Percentiles rank a stretch among this genome's conserved stretches.
Evolutionary conservation across 2,329 filamentous ascomycete genomes (phyloP).

Genomic region (Penicillium sp.): DNA sequence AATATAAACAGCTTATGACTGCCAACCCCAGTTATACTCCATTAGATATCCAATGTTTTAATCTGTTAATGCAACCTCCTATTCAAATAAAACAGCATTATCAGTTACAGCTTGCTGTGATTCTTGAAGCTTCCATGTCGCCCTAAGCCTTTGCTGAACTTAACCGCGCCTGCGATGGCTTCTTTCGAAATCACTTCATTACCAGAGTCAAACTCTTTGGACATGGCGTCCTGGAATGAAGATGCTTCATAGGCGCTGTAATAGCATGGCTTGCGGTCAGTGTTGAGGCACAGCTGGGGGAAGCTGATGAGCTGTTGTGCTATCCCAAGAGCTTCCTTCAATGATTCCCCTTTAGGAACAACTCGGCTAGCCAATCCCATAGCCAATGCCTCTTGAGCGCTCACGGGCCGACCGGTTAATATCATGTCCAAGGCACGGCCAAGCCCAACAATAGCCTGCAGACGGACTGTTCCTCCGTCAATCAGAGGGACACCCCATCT

Average conservation of each 20-base stretch:
- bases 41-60: background rate
- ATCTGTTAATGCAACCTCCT: conserved; percentile 17
- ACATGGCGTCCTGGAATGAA: conserved; percentile 51
- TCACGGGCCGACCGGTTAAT: conserved; percentile 53
- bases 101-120: conserved; percentile 16
- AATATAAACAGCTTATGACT: background rate
- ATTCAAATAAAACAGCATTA: background rate
- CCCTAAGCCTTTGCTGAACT: conserved; percentile 19
- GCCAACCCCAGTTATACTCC: background rate
- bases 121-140: conserved; percentile 21
- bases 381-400: conserved; percentile 50
- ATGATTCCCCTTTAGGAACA: conserved; percentile 50
- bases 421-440: conserved; percentile 58
- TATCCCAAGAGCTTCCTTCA: conserved; percentile 51
- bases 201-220: conserved; percentile 17
- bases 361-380: conserved; percentile 57
- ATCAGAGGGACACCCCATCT: conserved; percentile 55
- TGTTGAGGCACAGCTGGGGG: conserved; percentile 54
- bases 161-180: conserved; percentile 17
- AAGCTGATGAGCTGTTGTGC: conserved; percentile 51
- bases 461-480: conserved; percentile 54
- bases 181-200: conserved; percentile 19
- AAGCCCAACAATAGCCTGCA: conserved; percentile 53
- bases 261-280: conserved; percentile 51
- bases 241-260: conserved; percentile 51